A percentile compares a stretch with the other conserved stretches of the same genome.
Conservation (phyloP, 805 yeast species). For the Metschnikowia cubensis region DNA sequence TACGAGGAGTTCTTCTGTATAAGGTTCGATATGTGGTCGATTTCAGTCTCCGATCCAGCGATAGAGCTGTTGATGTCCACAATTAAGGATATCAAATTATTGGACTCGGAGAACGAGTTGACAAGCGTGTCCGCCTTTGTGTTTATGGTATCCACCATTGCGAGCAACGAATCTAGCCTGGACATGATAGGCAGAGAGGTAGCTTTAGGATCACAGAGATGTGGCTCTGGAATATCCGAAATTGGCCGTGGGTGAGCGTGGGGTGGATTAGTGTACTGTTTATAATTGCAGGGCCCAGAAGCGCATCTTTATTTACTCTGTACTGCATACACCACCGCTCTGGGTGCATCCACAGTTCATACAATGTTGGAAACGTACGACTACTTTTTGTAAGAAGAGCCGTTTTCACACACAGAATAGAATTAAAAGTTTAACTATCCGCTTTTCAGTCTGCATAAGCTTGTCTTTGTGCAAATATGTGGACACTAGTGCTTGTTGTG, state of each 20-base stretch:
- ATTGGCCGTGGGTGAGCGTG: background rate
- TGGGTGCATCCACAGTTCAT: too few relatives aligned
- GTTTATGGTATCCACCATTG: slow-evolving; percentile 31
- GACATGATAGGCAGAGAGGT: slow-evolving; percentile 7
- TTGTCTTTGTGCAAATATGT: too few relatives aligned
- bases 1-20: slow-evolving; percentile 22
- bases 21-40: slow-evolving; percentile 26
- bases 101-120: slow-evolving; percentile 22
- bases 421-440: too few relatives aligned
- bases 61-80: slow-evolving; percentile 19
- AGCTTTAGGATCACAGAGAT: background rate
- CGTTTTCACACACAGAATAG: too few relatives aligned
- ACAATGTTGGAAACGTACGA: too few relatives aligned
- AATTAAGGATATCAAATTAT: slow-evolving; percentile 21
- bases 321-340: background rate
- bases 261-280: background rate
- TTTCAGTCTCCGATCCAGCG: slow-evolving; percentile 24
- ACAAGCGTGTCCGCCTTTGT: slow-evolving; percentile 24
- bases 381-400: too few relatives aligned
- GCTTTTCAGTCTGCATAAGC: too few relatives aligned
- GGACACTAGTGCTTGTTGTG: too few relatives aligned
- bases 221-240: too few relatives aligned
- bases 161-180: slow-evolving; percentile 28
- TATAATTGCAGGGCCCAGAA: background rate
- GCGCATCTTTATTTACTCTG: background rate